phyloP scores from a whole-genome alignment of 2,329 filamentous ascomycete genomes.

The Clonostachys rosea region DNA sequence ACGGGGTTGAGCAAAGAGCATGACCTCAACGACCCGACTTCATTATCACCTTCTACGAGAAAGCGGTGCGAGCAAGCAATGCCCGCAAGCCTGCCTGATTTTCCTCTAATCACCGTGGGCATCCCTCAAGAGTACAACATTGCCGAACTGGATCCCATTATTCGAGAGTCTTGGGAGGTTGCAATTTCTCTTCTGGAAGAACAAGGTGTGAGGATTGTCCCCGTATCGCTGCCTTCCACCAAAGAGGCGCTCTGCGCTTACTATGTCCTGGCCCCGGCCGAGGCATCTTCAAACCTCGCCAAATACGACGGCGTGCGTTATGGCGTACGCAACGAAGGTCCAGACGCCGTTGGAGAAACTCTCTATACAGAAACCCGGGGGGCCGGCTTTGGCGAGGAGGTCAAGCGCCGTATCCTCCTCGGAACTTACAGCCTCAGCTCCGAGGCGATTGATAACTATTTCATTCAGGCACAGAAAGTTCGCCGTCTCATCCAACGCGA shows the following conservation, averaged over 20 bases:
- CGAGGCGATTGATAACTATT: conserved; percentile 92
- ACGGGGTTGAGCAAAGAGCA: conserved; percentile 41
- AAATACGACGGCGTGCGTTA: conserved; percentile 98
- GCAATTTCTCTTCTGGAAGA: conserved; percentile 55
- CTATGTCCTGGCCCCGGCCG: conserved; percentile 91
- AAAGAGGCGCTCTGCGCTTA: conserved; percentile 86
- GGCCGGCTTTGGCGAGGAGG: conserved; percentile 75
- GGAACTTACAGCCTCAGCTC: conserved; percentile 89
- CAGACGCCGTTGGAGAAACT: conserved; percentile 53
- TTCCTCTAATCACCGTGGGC: conserved; percentile 41
- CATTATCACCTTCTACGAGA: conserved; percentile 53
- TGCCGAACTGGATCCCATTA: conserved; percentile 64
- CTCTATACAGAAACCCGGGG: conserved; percentile 76
- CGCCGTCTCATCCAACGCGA: conserved; percentile 79
- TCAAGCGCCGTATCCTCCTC: conserved; percentile 79
- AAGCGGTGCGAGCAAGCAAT: conserved; percentile 29
- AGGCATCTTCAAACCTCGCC: conserved; percentile 91
- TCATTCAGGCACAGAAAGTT: conserved; percentile 87
- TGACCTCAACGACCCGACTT: conserved; percentile 74
- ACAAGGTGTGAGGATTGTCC: conserved; percentile 67
- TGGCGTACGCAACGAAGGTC: conserved; percentile 52
- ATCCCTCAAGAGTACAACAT: conserved; percentile 83
- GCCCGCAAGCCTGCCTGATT: conserved; percentile 11
- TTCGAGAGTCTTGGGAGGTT: conserved; percentile 65
- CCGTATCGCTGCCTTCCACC: conserved; percentile 79